A percentile compares a stretch with the other conserved stretches of the same genome.
phyloP scores from a whole-genome alignment of 352 stramenopile genomes.

The Thalassiosira livingstoniorum region DNA sequence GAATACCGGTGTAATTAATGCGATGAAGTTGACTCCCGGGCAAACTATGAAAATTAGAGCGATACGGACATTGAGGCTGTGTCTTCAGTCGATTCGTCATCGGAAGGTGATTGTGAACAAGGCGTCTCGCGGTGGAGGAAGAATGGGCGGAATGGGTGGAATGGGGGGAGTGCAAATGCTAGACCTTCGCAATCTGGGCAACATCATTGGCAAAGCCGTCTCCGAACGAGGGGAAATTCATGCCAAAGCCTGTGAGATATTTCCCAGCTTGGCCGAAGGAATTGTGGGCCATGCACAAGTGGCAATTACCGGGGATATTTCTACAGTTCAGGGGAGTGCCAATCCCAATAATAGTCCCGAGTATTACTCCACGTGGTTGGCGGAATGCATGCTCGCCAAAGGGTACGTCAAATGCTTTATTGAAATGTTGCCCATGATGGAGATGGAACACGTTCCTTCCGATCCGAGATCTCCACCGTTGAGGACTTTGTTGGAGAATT shows the following conservation, averaged over 20 bases:
- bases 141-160: not conserved
- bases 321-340: not conserved
- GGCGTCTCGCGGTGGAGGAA: not conserved
- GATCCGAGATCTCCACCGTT: conserved; percentile 22
- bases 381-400: conserved; percentile 21
- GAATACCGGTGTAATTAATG: not conserved
- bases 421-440: conserved; percentile 45
- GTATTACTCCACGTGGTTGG: conserved; percentile 1
- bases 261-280: conserved; percentile 14
- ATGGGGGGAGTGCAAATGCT: too few relatives aligned
- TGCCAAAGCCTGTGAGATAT: conserved; percentile 28
- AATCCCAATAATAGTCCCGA: not conserved
- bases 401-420: conserved; percentile 51
- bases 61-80: conserved; percentile 25
- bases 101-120: conserved; percentile 25
- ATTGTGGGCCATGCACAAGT: conserved; percentile 29
- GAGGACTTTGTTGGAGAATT: conserved; percentile 18
- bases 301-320: conserved; percentile 25
- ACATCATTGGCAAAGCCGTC: conserved; percentile 27
- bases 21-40: not conserved
- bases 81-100: conserved; percentile 35
- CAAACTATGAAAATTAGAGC: conserved; percentile 11
- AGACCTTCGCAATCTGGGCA: conserved; percentile 26
- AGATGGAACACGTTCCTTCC: conserved; percentile 16
- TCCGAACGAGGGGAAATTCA: conserved; percentile 31